Conservation (phyloP, 352 stramenopile species). For the Pythium pyrilobum region DNA sequence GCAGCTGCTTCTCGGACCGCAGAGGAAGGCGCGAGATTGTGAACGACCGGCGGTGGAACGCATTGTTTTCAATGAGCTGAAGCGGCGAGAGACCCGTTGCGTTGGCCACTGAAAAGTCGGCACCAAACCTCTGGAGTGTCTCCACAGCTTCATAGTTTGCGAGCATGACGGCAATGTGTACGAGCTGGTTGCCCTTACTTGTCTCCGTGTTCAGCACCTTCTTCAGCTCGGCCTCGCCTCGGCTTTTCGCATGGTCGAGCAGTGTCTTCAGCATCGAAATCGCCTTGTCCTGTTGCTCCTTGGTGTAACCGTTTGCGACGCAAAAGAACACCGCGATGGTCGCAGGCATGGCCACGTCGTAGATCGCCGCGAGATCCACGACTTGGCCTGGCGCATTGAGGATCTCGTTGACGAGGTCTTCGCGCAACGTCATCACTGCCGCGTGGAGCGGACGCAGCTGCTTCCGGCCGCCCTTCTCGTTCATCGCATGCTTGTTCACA, state of each 20-base stretch:
- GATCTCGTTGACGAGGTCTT: conserved; percentile 31
- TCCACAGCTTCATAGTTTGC: conserved; percentile 41
- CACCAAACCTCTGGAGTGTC: conserved; percentile 30
- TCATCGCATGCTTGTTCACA: conserved; percentile 32
- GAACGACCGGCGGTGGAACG: conserved; percentile 45
- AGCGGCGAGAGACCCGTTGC: conserved; percentile 30
- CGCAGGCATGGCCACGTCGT: conserved; percentile 35
- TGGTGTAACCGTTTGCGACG: conserved; percentile 46
- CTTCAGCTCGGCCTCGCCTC: conserved; percentile 16
- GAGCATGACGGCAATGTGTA: conserved; percentile 45
- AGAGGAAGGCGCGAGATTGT: conserved; percentile 30
- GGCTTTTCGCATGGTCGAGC: conserved; percentile 31
- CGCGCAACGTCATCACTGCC: conserved; percentile 49
- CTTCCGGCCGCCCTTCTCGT: conserved; percentile 30
- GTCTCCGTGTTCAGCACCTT: conserved; percentile 33
- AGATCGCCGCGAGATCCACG: conserved; percentile 18
- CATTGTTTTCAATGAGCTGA: conserved; percentile 47
- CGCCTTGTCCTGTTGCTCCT: conserved; percentile 34
- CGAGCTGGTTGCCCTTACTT: conserved; percentile 36
- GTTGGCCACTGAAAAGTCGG: conserved; percentile 25
- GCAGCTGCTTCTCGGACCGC: background rate
- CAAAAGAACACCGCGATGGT: conserved; percentile 42
- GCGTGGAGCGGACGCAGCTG: conserved; percentile 44
- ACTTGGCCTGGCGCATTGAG: conserved; percentile 16
- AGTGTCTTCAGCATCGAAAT: conserved; percentile 34